These are phyloP conservation scores for Entomophthora muscae DNA, from an alignment of 371 early-diverging fungal genomes.

Conservation along the genomic window DNA sequence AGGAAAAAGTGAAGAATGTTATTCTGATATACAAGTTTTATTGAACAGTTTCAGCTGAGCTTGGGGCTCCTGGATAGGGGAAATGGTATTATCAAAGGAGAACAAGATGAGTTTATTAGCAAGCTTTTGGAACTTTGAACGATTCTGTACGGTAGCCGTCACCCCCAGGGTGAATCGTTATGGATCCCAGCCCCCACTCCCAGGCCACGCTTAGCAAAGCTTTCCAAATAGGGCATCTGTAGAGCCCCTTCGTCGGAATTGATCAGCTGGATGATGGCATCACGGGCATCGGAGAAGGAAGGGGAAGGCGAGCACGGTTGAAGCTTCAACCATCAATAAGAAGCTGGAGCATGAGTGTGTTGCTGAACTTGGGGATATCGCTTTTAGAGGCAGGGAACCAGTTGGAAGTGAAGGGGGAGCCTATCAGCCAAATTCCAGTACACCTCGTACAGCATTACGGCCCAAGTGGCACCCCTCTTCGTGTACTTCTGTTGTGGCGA, in stretches of 20 bases:
- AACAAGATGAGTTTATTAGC: too few relatives aligned
- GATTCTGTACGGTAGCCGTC: constrained; percentile 37
- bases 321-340: constrained; percentile 83
- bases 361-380: constrained; percentile 39
- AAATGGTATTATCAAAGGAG: too few relatives aligned
- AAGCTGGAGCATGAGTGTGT: constrained; percentile 69
- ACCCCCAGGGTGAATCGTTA: constrained; percentile 40
- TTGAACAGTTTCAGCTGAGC: too few relatives aligned
- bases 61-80: too few relatives aligned
- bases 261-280: constrained; percentile 66
- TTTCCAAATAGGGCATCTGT: constrained; percentile 69
- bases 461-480: constrained; percentile 95
- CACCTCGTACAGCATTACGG: constrained; percentile 78
- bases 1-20: too few relatives aligned
- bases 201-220: constrained; percentile 83
- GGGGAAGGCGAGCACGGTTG: constrained; percentile 92
- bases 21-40: too few relatives aligned
- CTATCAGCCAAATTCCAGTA: constrained; percentile 60
- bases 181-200: constrained; percentile 47
- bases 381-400: too few relatives aligned
- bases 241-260: constrained; percentile 65
- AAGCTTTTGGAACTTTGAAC: constrained; percentile 31
- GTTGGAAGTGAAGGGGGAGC: constrained; percentile 41
- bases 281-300: constrained; percentile 74
- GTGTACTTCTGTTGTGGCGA: constrained; percentile 71